A percentile compares a stretch with the other conserved stretches of the same genome.
Conservation (phyloP, 208 protist genomes). For the Crithidia fasciculata region DNA sequence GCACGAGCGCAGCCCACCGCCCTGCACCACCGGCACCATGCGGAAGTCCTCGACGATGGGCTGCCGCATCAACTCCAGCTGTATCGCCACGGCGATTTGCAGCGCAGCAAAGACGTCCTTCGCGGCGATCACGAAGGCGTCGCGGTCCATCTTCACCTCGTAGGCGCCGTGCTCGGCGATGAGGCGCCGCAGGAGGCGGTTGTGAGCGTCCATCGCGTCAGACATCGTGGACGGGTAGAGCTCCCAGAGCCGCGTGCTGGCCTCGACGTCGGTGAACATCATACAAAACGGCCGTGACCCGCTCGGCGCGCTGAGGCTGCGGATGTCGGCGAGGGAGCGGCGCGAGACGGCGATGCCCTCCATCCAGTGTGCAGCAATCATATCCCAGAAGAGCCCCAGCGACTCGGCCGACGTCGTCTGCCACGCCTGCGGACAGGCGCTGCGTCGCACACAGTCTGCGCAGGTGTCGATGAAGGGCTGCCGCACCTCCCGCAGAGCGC, state of each 20-base stretch:
- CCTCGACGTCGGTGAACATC: slow-evolving; percentile 68
- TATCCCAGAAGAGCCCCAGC: slow-evolving; percentile 13
- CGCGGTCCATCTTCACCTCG: slow-evolving; percentile 68
- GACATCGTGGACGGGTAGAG: slow-evolving; percentile 44
- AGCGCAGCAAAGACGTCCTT: not conserved
- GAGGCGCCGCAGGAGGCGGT: slow-evolving; percentile 47
- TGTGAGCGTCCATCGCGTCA: slow-evolving; percentile 39
- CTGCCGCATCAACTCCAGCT: slow-evolving; percentile 16
- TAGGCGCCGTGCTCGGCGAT: slow-evolving; percentile 50
- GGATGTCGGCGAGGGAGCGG: not conserved
- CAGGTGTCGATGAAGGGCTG: slow-evolving; percentile 18
- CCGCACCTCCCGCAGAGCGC: not conserved
- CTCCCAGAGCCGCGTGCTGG: slow-evolving; percentile 60
- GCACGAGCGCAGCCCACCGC: slow-evolving; percentile 26
- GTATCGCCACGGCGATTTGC: slow-evolving; percentile 13
- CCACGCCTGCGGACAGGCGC: not conserved
- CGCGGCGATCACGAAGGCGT: slow-evolving; percentile 68
- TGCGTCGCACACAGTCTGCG: not conserved
- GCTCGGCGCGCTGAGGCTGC: slow-evolving; percentile 3
- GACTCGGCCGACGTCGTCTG: not conserved
- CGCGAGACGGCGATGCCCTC: not conserved
- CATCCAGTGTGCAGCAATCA: slow-evolving; percentile 4
- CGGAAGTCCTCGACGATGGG: slow-evolving; percentile 10
- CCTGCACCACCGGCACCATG: slow-evolving; percentile 40
- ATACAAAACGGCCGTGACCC: slow-evolving; percentile 28